Evolutionary conservation across 192 early-diverging fungal genomes (phyloP), one percentile per base, ranked within the genome.

Genomic region (Funneliformis geosporum): DNA sequence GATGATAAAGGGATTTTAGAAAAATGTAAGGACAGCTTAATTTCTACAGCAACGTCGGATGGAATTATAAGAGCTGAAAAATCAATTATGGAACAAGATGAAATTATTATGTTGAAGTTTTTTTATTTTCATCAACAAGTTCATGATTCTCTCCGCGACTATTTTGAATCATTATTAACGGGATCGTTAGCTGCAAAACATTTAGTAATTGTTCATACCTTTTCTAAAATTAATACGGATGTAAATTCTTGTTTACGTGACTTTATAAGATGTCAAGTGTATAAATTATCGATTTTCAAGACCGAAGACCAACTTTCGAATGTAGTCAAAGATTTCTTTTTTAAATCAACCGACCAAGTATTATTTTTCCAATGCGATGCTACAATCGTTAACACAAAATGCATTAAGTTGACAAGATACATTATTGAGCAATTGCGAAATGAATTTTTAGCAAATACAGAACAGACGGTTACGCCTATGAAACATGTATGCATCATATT

Each of bases 151-250:
- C 25, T 79, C n/a, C 18, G 2, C n/a, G 50, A 40, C 14, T 79
- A 79, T 79, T 43, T 79, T 12, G 18, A 59, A 43, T 7, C 12
- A 5, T 60, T 75, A 61, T 39, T 79, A 39, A 12, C 5, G 12
- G 11, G 9, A 25, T n/a, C 47, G 12, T 33, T 33, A 33, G 5
- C 64, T 16, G 16, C 27, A 38, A 9, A 8, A 38, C 12, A 43
- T 10, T n/a, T 66, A 42, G 21, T 78, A 11, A 78, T 69, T 16
- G 28, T 78, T n/a, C 67, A 64, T 64, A 78, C 76, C 2, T 64
- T 78, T 21, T 78, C 76, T 39, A 69, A 78, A 23, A 42, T 78
- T 1, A 78, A 78, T 5, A 44, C 50, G 4, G 76, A 78, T 27
- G 3, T 78, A 5, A 68, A 14, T 44, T 28, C 27, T 69, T 70